phyloP scores from a whole-genome alignment of 768 basidiomycete genomes.

The Termitomyces sp. region DNA sequence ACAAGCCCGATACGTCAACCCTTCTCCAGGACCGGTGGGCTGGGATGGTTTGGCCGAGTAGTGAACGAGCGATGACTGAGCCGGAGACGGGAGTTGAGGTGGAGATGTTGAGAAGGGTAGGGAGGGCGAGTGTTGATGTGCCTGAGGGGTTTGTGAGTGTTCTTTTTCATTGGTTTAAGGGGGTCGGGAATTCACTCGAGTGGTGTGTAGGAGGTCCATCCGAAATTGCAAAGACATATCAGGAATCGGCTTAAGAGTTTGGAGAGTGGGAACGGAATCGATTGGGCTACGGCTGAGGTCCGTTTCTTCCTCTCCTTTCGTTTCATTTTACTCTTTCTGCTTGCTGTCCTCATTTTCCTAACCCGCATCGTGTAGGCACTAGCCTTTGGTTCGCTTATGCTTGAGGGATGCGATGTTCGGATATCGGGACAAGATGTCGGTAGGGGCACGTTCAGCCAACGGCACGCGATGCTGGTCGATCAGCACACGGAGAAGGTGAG shows the following conservation, averaged over 20 bases:
- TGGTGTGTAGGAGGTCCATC: conserved; percentile 60
- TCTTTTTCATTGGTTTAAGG: background rate
- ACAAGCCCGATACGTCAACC: conserved; percentile 46
- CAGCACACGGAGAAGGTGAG: conserved; percentile 75
- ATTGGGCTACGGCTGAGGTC: conserved; percentile 90
- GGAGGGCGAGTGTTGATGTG: conserved; percentile 59
- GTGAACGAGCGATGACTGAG: conserved; percentile 38
- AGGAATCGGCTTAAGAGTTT: conserved; percentile 69
- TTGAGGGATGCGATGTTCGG: conserved; percentile 76
- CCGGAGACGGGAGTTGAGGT: conserved; percentile 65
- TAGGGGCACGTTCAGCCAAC: conserved; percentile 82
- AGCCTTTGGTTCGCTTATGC: conserved; percentile 83
- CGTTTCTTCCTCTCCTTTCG: conserved; percentile 1
- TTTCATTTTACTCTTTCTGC: background rate
- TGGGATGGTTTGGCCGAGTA: conserved; percentile 59
- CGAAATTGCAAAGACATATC: conserved; percentile 73
- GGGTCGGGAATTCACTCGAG: conserved; percentile 24
- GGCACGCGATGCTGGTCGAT: conserved; percentile 90
- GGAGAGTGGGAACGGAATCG: conserved; percentile 64
- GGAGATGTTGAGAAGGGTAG: conserved; percentile 50
- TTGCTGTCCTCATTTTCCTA: too few species aligned
- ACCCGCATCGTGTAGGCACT: conserved; percentile 47
- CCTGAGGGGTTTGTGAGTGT: conserved; percentile 51
- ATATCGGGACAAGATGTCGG: conserved; percentile 95
- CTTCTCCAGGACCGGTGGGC: conserved; percentile 67